Conservation (phyloP, 371 early-diverging fungal species). For the Mucor circinelloides region DNA sequence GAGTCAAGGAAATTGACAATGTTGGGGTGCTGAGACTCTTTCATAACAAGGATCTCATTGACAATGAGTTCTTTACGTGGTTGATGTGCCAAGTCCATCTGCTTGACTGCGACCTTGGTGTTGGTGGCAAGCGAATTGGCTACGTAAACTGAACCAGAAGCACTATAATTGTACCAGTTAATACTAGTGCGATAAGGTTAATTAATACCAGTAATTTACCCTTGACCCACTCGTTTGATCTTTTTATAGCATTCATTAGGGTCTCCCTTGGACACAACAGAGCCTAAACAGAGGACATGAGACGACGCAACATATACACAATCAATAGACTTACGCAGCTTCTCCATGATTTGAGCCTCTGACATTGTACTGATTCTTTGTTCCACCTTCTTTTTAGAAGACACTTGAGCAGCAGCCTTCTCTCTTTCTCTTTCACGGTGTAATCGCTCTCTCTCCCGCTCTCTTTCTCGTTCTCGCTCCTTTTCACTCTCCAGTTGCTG, state of each 20-base stretch:
- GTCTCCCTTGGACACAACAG: slow-evolving; percentile 85
- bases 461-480: slow-evolving; percentile 22
- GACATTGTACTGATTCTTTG: slow-evolving; percentile 84
- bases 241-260: slow-evolving; percentile 86
- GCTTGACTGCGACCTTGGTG: slow-evolving; percentile 92
- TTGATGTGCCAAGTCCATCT: slow-evolving; percentile 93
- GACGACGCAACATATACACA: neutral
- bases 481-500: slow-evolving; percentile 4
- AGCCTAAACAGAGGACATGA: neutral
- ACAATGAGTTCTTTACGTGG: slow-evolving; percentile 94
- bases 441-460: slow-evolving; percentile 36
- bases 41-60: slow-evolving; percentile 96
- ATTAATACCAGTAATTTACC: slow-evolving; percentile 51
- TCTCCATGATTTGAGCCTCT: slow-evolving; percentile 92
- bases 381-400: slow-evolving; percentile 58
- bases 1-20: slow-evolving; percentile 94
- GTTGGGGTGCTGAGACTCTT: slow-evolving; percentile 91
- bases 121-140: slow-evolving; percentile 71
- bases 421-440: slow-evolving; percentile 40
- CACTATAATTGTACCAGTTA: slow-evolving; percentile 52
- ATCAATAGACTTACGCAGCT: slow-evolving; percentile 54
- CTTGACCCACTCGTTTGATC: slow-evolving; percentile 95
- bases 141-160: slow-evolving; percentile 94
- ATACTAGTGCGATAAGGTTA: neutral
- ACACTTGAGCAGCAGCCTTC: slow-evolving; percentile 40